These are phyloP conservation scores for Vicia faba DNA, from an alignment of 306 rosid genomes.

Conservation along the genomic window DNA sequence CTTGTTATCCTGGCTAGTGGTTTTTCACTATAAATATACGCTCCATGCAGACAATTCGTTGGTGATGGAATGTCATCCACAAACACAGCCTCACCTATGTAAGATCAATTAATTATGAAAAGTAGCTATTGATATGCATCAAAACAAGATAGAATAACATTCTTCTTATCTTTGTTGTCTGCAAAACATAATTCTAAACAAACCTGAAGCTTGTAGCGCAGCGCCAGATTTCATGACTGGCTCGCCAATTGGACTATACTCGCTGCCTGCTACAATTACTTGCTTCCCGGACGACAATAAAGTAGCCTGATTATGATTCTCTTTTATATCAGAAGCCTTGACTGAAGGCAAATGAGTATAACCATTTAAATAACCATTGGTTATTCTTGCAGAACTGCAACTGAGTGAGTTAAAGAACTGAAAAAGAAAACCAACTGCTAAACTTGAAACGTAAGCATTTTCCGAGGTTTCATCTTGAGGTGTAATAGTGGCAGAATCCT, in stretches of 20 bases:
- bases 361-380: constrained; percentile 35
- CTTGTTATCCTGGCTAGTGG: constrained; percentile 70
- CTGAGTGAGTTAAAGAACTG: constrained; percentile 63
- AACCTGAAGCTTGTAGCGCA: constrained; percentile 85
- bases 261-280: constrained; percentile 45
- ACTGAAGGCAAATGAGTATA: not conserved
- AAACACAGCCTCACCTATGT: constrained; percentile 81
- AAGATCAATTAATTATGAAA: no score
- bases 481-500: constrained; percentile 45
- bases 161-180: no score
- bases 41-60: constrained; percentile 66
- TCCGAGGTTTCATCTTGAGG: constrained; percentile 55
- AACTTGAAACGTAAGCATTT: constrained; percentile 69
- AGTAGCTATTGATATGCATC: no score
- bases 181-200: constrained; percentile 16
- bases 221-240: constrained; percentile 71
- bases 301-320: constrained; percentile 34
- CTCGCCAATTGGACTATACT: constrained; percentile 71
- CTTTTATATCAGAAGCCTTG: constrained; percentile 21
- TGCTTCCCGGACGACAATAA: constrained; percentile 69
- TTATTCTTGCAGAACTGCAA: constrained; percentile 38
- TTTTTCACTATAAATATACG: constrained; percentile 69
- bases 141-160: no score
- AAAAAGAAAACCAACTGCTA: constrained; percentile 79
- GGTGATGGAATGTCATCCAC: constrained; percentile 93